Percentiles rank a stretch among this genome's conserved stretches.
phyloP scores from a whole-genome alignment of 2,329 filamentous ascomycete species.

The Cadophora gregata region DNA sequence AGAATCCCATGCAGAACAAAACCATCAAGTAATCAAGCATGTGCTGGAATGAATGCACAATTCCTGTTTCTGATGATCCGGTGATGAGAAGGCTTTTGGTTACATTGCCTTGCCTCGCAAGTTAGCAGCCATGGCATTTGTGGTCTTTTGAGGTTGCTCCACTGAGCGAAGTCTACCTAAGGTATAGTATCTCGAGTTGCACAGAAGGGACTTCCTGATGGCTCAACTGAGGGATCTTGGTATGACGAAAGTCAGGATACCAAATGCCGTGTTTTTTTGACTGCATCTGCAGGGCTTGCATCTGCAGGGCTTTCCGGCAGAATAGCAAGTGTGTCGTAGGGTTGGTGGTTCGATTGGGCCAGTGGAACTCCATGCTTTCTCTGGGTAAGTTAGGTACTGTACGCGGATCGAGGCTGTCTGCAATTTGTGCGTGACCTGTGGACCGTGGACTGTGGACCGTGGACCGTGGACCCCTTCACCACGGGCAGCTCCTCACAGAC shows the following conservation, averaged over 20 bases:
- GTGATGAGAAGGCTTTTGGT: slow-evolving; percentile 11
- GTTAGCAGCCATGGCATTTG: slow-evolving; percentile 1
- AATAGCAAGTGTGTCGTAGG: background rate
- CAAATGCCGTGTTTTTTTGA: background rate
- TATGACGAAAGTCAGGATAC: slow-evolving; percentile 6
- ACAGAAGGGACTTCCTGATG: background rate
- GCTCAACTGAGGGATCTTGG: no score
- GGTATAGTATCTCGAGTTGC: slow-evolving; percentile 7
- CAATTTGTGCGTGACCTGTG: slow-evolving; percentile 12
- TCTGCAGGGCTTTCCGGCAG: background rate
- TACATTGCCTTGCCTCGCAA: background rate
- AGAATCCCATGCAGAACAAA: background rate
- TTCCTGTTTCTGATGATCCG: slow-evolving; percentile 18
- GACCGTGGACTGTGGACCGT: no score
- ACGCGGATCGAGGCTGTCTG: slow-evolving; percentile 17
- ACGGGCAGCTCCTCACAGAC: background rate
- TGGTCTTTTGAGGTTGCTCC: background rate
- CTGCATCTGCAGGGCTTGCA: background rate
- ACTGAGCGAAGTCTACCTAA: background rate
- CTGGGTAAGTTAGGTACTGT: no score
- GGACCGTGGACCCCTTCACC: slow-evolving; percentile 7
- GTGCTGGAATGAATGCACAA: background rate
- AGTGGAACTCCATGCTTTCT: slow-evolving; percentile 18
- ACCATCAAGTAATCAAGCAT: slow-evolving; percentile 16
- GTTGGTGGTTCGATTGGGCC: slow-evolving; percentile 15